These are phyloP conservation scores for Ambrosiella beaveri DNA, from an alignment of 2,329 filamentous ascomycete species.

Conservation along the genomic window DNA sequence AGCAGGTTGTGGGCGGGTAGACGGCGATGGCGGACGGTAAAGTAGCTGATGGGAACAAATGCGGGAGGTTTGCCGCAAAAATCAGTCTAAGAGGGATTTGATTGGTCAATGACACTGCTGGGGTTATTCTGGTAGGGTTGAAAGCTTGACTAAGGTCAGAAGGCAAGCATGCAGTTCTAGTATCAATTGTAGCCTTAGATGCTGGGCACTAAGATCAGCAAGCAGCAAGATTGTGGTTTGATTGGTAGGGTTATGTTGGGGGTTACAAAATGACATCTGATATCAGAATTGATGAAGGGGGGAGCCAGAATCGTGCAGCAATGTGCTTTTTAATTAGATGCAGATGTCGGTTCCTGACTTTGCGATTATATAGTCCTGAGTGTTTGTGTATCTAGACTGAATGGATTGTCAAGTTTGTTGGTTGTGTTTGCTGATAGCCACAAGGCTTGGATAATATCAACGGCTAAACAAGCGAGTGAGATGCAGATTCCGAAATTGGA, in stretches of 20 bases:
- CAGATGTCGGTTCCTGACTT: no score
- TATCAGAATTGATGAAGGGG: background rate
- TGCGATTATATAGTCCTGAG: no score
- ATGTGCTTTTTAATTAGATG: no score
- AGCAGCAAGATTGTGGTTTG: background rate
- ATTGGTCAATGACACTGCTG: slow-evolving; percentile 3
- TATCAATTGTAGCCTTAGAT: slow-evolving; percentile 8
- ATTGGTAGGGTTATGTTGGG: background rate
- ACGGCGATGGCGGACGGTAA: background rate
- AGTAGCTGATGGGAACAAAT: background rate
- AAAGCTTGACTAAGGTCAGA: background rate
- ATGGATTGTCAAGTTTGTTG: no score
- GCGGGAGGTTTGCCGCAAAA: background rate
- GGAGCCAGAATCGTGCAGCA: no score
- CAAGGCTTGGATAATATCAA: no score
- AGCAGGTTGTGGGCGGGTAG: background rate
- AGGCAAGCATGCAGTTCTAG: background rate
- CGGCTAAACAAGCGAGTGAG: no score
- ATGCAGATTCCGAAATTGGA: no score
- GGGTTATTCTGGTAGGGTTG: background rate
- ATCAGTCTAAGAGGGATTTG: background rate
- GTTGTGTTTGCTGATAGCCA: no score
- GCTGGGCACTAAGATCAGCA: slow-evolving; percentile 2
- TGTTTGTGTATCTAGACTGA: no score
- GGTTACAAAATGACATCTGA: background rate